Conservation (phyloP, 768 basidiomycete genomes). For the Saitozyma podzolica region DNA sequence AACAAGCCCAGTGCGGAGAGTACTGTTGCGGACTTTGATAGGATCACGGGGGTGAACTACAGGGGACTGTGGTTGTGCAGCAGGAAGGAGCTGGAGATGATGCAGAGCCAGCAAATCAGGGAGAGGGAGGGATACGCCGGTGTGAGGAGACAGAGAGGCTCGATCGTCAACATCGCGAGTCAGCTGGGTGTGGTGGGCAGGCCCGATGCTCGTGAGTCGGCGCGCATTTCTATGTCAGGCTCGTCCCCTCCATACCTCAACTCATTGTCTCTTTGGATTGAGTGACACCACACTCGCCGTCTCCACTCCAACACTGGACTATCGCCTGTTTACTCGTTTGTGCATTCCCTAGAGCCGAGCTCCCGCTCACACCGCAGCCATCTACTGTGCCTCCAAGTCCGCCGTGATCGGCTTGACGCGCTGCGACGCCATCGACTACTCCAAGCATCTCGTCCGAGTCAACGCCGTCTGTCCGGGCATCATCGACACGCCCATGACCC, state of each 20-base stretch:
- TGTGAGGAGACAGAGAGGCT: slow-evolving; percentile 24
- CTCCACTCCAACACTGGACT: background rate
- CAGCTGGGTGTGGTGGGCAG: slow-evolving; percentile 34
- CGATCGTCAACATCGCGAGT: slow-evolving; percentile 39
- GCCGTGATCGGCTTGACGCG: slow-evolving; percentile 34
- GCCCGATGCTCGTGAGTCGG: slow-evolving; percentile 26
- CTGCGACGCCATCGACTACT: slow-evolving; percentile 32
- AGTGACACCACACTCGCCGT: too few relatives aligned
- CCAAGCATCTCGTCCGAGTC: slow-evolving; percentile 25
- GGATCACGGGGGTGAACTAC: slow-evolving; percentile 35
- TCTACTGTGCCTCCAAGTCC: slow-evolving; percentile 33
- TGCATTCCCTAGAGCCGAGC: background rate
- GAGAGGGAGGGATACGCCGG: background rate
- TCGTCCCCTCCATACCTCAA: background rate
- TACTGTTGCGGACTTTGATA: slow-evolving; percentile 32
- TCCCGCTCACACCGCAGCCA: slow-evolving; percentile 14
- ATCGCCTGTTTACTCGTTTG: background rate
- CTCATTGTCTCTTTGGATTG: too few relatives aligned
- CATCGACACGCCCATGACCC: slow-evolving; percentile 31
- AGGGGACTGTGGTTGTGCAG: slow-evolving; percentile 34
- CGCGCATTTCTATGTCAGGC: background rate
- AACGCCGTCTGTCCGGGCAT: slow-evolving; percentile 33
- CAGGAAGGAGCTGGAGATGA: slow-evolving; percentile 30
- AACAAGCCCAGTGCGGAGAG: slow-evolving; percentile 21
- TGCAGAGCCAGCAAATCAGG: slow-evolving; percentile 25